Base-by-base conservation (phyloP, 148 eudicot species). In the Rhododendron kiyosumense region DNA sequence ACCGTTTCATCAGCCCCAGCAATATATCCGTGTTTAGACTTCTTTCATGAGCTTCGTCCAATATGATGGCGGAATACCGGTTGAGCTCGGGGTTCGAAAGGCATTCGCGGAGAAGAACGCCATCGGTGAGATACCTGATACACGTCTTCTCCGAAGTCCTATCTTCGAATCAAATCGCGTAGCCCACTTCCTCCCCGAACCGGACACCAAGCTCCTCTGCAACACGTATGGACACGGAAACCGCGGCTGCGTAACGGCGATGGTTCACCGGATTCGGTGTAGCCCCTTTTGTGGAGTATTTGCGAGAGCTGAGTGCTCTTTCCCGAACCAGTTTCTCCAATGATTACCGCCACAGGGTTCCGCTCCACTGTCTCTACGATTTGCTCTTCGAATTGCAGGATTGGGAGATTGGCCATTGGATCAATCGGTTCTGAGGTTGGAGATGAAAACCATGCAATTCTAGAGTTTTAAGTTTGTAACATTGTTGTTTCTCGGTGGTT, bases 21-120 rank as follows among this genome's bases (percentile, higher is more conserved):
- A 97, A 87, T 54, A 97, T 92, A 91, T 97, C 99, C 94, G 95
- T 95, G 89, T 97, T 97, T 75, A 97, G 90, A 88, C 99, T 97
- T 91, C 98, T 91, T 89, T 97, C 98, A 84, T 95, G 99, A 87
- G 99, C 99, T 91, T 97, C 99, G 82, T 97, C 99, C 75, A 97
- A 84, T 84, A 97, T 94, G 30, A 97, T 94, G 9, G 94, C 98
- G 5, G 95, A 94, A 89, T 97, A 97, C 45, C 94, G 92, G 54
- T 82, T 87, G 74, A 97, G 91, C 88, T 95, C 94, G n/a, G 99
- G 94, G 83, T 93, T 87, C 0, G 98, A 93, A 81, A 97, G 95
- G 84, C 98, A 93, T 85, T 97, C 99, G 30, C 99, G 92, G 48
- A 97, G 92, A 24, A 97, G 94, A 61, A 97, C 99, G 73, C 99